phyloP scores from a whole-genome alignment of 176 grass and related monocot genomes.

The Aegilops umbellulata region DNA sequence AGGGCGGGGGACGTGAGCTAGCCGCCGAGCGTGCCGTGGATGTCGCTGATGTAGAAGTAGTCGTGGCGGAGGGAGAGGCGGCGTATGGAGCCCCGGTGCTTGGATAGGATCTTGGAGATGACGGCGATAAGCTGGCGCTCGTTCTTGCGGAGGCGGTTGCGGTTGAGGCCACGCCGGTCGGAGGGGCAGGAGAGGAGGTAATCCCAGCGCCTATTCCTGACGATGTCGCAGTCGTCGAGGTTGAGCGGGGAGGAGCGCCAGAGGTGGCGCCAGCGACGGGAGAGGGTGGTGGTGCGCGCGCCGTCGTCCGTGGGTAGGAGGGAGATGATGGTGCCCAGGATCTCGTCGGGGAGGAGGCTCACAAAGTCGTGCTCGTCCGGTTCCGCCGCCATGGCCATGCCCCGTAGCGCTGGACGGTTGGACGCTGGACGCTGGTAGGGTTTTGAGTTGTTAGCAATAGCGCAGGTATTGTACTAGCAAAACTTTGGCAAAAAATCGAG shows the following conservation, averaged over 20 bases:
- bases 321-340: not conserved
- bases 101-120: slow-evolving; percentile 2
- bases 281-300: not conserved
- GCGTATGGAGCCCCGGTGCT: not conserved
- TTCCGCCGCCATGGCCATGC: not conserved
- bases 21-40: not conserved
- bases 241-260: not conserved
- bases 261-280: not conserved
- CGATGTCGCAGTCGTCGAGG: not conserved
- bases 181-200: not conserved
- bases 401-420: not conserved
- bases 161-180: not conserved
- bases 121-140: not conserved
- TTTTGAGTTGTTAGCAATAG: not conserved
- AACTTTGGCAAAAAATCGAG: too few relatives aligned
- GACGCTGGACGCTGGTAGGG: not conserved
- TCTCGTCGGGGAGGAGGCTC: not conserved
- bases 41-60: not conserved
- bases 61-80: not conserved
- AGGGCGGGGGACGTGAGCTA: not conserved
- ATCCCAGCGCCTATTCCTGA: not conserved
- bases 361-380: not conserved
- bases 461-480: too few relatives aligned
- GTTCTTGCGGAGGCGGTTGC: not conserved
- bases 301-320: not conserved